Base-by-base conservation (phyloP, 129 eudicot species). In the Flaveria sonorensis region DNA sequence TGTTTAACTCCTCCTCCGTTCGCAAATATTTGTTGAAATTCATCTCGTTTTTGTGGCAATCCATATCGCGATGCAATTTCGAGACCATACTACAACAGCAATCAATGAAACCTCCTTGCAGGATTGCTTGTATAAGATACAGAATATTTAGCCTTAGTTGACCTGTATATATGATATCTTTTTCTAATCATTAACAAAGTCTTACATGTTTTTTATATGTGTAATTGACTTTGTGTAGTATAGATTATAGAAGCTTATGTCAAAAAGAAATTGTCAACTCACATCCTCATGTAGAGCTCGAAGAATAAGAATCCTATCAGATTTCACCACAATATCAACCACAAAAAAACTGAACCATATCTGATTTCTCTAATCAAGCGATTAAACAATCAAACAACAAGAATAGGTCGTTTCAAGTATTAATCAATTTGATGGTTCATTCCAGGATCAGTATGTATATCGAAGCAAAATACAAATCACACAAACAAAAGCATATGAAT, bases 361-460 rank as follows among this genome's bases (percentile, higher is more conserved):
- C 40, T 5, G 40, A 36, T 36, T 36, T 36, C 40, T 4, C 40
- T 4, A 36, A 36, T 36, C 40, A 36, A 36, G 40, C 6, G 40
- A 36, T 36, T 36, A 36, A 36, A 36, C 7, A 36, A 45, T 45
- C 11, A 45, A 8, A 14, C 47, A 30, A n/a, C 64, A 70, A 70
- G 28, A 2, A 36, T 36, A 36, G 7, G 4, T 10, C 15, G 21
- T 1, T 14, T 32, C 30, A 50, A 39, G 40, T 18, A 51, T 28
- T 18, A n/a, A 76, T 77, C 11, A 7, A 55, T 26, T 28, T 5
- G 43, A 68, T 20, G 15, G 7, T 55, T 59, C 46, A 57, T 46
- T 43, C 2, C 45, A 7, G 30, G 68, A 68, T 32, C 57, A 46
- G 24, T 50, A 67, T 28, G 70, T 47, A 80, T 28, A 70, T 6